Base-by-base conservation (phyloP, 73 alveolate genomes). In the Loxodes magnus region DNA sequence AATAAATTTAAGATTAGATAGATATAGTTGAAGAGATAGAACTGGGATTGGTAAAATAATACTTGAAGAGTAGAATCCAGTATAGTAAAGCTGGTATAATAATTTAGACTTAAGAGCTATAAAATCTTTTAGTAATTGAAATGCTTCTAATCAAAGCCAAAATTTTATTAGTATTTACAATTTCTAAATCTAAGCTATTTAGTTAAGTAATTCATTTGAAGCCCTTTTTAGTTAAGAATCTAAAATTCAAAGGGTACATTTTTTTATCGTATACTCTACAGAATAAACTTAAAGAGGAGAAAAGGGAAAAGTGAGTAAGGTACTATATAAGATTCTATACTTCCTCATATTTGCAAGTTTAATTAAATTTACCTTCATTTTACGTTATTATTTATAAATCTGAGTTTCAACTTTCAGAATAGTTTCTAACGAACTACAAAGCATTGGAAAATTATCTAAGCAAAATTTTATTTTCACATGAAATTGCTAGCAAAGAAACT, bases 21-120 rank as follows among this genome's bases (percentile, higher is more conserved):
- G 97, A 37, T 93, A 93, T 64, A 93, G 89, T 64, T 94, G 97
- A 3, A 77, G 97, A 61, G 99, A 93, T 60, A 77, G 88, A 54
- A 98, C 98, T 10, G 75, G 82, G 30, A 85, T 93, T 43, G 94
- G 97, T 4, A 89, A 88, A 73, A 79, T 90, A 35, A 84, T 93
- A 9, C 71, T 89, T 39, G 95, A n/a, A n/a, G n/a, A n/a, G n/a
- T n/a, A n/a, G n/a, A n/a, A n/a, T n/a, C n/a, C n/a, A n/a, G n/a
- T n/a, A n/a, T n/a, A n/a, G n/a, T n/a, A n/a, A n/a, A n/a, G n/a
- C n/a, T 79, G 42, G 79, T 88, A 56, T 74, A 80, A 22, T 96
- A 89, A 46, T 72, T 92, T 27, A 80, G 87, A 7, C 35, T 65
- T 67, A 66, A 87, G 63, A 29, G 20, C 93, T 77, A 22, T 95